Evolutionary conservation across 164 flowering plant genomes (phyloP), one percentile per base, ranked within the genome.

Genomic region (Litsea cubeba): DNA sequence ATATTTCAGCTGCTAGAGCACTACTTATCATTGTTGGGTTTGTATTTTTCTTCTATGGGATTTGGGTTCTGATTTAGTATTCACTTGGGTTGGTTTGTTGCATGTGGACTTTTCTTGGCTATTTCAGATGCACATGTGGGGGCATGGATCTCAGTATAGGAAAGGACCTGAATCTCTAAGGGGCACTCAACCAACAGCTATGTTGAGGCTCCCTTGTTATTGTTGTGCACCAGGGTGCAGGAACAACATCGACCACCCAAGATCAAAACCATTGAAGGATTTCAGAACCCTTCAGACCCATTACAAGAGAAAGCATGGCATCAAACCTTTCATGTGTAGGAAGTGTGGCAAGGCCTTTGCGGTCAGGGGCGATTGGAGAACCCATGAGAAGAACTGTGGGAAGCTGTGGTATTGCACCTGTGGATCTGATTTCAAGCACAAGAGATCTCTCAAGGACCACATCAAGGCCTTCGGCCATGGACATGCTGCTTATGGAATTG

Each of bases 91-190:
- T 54, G 17, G 60, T 54, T 18, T 18, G 20, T 54, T 54, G 60
- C 1, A 3, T 54, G 66, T 12, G n/a, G 14, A 24, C 65, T 72
- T 5, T 14, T 63, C 10, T 26, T 72, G 66, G 54, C 28, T 50
- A n/a, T 30, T 66, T 51, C 76, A 92, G 97, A 92, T 92, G 97
- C 97, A 92, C 72, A 92, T 92, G 97, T 92, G 97, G 97, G 97
- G 97, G 69, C 97, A 92, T 82, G 97, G 97, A 79, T 92, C 97
- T 2, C 97, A 92, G 68, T 92, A 92, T 73, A 82, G 97, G 71
- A 90, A 87, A 78, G 97, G 97, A 70, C 93, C 97, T 0, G 97
- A 91, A 70, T 91, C 97, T 0, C 83, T 91, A 32, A 85, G 94
- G 50, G 97, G 97, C 1, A 89, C 87, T 1, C 97, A 91, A 71